Percentiles rank a stretch among this genome's conserved stretches.
Evolutionary conservation across 345 rosid species (phyloP).

Genomic region (Lepidium didymum): DNA sequence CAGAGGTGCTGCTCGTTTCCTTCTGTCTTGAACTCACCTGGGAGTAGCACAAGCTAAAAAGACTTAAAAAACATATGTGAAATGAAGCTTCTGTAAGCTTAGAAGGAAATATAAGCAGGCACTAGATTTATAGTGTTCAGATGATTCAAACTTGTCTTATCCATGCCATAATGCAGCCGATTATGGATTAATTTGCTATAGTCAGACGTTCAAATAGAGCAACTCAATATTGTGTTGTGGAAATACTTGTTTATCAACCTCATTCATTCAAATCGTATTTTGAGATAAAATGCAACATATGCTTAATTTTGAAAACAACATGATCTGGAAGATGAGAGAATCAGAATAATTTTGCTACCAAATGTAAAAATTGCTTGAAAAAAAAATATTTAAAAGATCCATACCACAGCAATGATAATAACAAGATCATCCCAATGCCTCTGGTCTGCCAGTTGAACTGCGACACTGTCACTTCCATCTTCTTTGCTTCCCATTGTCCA

Average conservation of each 20-base stretch:
- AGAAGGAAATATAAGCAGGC: background rate
- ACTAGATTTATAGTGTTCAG: background rate
- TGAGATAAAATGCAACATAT: background rate
- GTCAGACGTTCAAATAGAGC: background rate
- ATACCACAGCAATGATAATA: slow-evolving; percentile 93
- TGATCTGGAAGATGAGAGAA: background rate
- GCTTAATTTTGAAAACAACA: background rate
- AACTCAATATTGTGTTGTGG: background rate
- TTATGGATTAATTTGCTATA: background rate
- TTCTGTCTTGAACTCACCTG: slow-evolving; percentile 94
- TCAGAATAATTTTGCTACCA: background rate
- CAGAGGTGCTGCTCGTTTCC: slow-evolving; percentile 96
- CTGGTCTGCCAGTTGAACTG: slow-evolving; percentile 92
- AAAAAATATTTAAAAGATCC: slow-evolving; percentile 6
- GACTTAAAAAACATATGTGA: background rate
- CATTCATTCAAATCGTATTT: background rate
- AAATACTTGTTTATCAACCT: background rate
- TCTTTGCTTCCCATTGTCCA: slow-evolving; percentile 90
- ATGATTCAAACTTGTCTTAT: background rate
- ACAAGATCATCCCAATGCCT: slow-evolving; percentile 97
- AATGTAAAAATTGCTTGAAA: background rate
- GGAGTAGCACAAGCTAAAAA: slow-evolving; percentile 16
- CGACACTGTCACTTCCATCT: slow-evolving; percentile 88
- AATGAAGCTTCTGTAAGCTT: background rate
- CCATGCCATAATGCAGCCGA: background rate